Percentiles rank a stretch among this genome's conserved stretches.
Evolutionary conservation across 495 filamentous ascomycete genomes (phyloP).

Genomic region (Xylaria palmicola): DNA sequence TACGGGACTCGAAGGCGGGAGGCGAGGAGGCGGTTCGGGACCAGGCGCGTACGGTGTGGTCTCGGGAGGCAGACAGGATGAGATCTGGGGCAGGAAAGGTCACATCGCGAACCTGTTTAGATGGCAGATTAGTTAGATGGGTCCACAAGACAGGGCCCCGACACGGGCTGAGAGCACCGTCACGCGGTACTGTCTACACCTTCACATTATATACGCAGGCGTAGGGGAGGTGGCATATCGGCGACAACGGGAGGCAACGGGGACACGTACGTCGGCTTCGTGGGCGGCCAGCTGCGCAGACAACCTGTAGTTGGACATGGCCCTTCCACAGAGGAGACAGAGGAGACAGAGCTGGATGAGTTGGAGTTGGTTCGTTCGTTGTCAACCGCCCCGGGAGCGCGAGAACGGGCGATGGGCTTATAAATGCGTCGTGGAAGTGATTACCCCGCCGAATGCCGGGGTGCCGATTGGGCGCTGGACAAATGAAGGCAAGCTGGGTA

Average conservation of each 20-base stretch:
- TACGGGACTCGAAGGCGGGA: conserved; percentile 70
- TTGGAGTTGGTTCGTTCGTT: background rate
- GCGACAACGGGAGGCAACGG: background rate
- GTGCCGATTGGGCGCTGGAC: too few relatives aligned
- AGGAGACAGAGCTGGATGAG: too few relatives aligned
- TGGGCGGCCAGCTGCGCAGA: conserved; percentile 79
- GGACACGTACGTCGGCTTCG: conserved; percentile 72
- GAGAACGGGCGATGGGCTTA: too few relatives aligned
- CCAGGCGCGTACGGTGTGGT: conserved; percentile 89
- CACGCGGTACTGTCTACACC: background rate
- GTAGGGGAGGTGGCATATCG: background rate
- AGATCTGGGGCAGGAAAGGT: conserved; percentile 71
- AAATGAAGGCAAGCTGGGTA: too few relatives aligned
- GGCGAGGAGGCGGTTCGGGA: conserved; percentile 57
- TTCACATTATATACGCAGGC: background rate
- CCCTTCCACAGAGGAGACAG: conserved; percentile 1
- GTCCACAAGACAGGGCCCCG: conserved; percentile 1
- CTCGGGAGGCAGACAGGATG: conserved; percentile 83
- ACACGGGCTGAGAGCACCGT: background rate
- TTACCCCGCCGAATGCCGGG: too few relatives aligned
- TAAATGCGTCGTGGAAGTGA: too few relatives aligned
- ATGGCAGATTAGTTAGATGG: conserved; percentile 17
- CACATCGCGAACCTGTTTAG: conserved; percentile 78
- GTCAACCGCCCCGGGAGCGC: background rate
- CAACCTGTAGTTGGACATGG: conserved; percentile 68